A percentile compares a stretch with the other conserved stretches of the same genome.
These are phyloP conservation scores for Euphorbia pulcherrima DNA, from an alignment of 345 rosid genomes.

Conservation along the genomic window DNA sequence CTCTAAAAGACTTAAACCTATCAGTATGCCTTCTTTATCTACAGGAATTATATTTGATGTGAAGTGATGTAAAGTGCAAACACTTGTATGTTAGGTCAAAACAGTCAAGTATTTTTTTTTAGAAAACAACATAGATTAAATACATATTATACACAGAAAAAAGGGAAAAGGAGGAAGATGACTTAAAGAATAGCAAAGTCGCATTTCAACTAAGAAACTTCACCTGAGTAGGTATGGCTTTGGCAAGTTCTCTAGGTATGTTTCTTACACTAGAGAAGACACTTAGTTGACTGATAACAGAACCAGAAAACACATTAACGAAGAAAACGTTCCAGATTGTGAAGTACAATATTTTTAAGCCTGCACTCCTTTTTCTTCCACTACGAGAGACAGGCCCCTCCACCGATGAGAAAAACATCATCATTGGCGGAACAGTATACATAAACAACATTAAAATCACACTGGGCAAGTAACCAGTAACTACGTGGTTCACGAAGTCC, in stretches of 20 bases:
- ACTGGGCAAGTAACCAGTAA: slow-evolving; percentile 96
- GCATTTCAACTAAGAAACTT: slow-evolving; percentile 14
- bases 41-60: neutral
- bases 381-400: slow-evolving; percentile 79
- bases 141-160: neutral
- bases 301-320: slow-evolving; percentile 73
- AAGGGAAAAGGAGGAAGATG: neutral
- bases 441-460: slow-evolving; percentile 65
- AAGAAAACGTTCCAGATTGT: slow-evolving; percentile 96
- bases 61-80: neutral
- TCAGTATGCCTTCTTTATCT: neutral
- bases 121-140: neutral
- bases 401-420: slow-evolving; percentile 75
- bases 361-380: slow-evolving; percentile 76
- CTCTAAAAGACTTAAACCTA: neutral
- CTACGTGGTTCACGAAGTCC: slow-evolving; percentile 43
- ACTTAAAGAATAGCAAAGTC: neutral
- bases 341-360: slow-evolving; percentile 72
- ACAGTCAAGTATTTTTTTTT: neutral
- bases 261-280: slow-evolving; percentile 56
- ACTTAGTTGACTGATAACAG: slow-evolving; percentile 50
- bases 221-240: slow-evolving; percentile 77
- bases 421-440: slow-evolving; percentile 76
- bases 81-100: neutral
- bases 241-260: slow-evolving; percentile 64